Evolutionary conservation across 768 basidiomycete species (phyloP), one percentile per base, ranked within the genome.

Genomic region (Gyrodon lividus): DNA sequence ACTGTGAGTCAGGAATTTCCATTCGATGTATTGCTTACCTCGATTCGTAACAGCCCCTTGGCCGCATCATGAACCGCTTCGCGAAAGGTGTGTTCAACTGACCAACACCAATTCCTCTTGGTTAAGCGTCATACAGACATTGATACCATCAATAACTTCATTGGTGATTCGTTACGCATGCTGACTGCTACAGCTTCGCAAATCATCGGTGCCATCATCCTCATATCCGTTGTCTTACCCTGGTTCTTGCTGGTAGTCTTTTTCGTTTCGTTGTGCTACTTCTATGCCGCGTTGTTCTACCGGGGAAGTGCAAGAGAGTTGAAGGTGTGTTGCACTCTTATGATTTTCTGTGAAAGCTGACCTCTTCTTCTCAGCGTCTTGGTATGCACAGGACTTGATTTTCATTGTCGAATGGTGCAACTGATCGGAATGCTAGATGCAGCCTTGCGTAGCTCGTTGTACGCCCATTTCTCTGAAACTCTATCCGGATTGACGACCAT

Each of bases 401-500:
- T 6, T n/a, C 20, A 7, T 41, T 51, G 26, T 56, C 4, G 14
- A 0, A 14, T 17, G 14, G 20, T n/a, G 5, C 12, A 45, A 9
- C 39, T 58, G 30, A 51, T 6, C 3, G 35, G 12, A 19, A 22
- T 34, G 30, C 22, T 55, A 82, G 92, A 96, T 72, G 84, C 91
- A 22, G 77, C 96, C n/a, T 68, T 97, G 24, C 83, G 93, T 22
- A 89, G 89, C 0, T 85, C 87, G 0, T 70, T 98, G 16, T 97
- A 97, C 65, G 86, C 92, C 0, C 92, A 95, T 63, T 97, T 97
- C 70, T 90, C 91, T 3, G 94, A 97, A 72, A 89, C 87, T 24
- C 74, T 97, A 10, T 86, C 87, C 10, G 95, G 95, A 16, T 69
- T 96, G 34, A 79, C 89, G 1, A 94, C 92, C 7, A 93, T 96